Base-by-base conservation (phyloP, 2,329 filamentous ascomycete genomes). In the Ophiosphaerella korrae region DNA sequence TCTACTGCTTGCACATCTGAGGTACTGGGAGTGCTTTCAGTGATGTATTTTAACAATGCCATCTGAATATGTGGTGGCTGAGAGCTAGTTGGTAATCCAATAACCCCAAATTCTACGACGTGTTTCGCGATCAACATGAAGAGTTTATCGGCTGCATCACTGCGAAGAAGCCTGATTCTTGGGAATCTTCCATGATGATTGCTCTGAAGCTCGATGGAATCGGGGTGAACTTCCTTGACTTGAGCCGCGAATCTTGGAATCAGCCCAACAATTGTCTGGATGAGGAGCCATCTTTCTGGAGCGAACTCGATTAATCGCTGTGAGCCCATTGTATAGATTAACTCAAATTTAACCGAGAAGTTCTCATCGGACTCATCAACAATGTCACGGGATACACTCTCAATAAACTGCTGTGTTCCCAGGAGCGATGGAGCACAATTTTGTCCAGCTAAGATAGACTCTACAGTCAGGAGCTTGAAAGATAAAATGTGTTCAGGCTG, bases 331-430 rank as follows among this genome's bases (percentile, higher is more conserved):
- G 84, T 86, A 50, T 88, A 88, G 1, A 88, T 75, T 0, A 88
- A 66, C 58, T 88, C 84, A 34, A 85, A 86, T 40, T 81, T 82
- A 3, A 80, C 76, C 37, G 78, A 83, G 37, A 88, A 82, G 46
- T 83, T 84, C 49, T 88, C 84, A 41, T 89, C 86, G 34, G 82
- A 85, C 65, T 89, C 85, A 49, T 88, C 85, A 0, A 88, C 74
- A 2, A 89, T 76, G 52, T 87, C 84, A 0, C 84, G 73, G 0
- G 79, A 75, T 2, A 67, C 52, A 0, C 42, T 12, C 26, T 81
- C 67, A 23, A 87, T 72, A 53, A 77, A 81, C 0, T 70, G 21
- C n/a, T 84, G 79, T 0, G 70, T 76, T 0, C 64, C 14, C 0
- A 81, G 52, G 12, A 84, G 61, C 26, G 26, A 39, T 1, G 51